Percentiles rank a stretch among this genome's conserved stretches.
phyloP scores from a whole-genome alignment of 495 filamentous ascomycete genomes.

The Penicillium fimorum region DNA sequence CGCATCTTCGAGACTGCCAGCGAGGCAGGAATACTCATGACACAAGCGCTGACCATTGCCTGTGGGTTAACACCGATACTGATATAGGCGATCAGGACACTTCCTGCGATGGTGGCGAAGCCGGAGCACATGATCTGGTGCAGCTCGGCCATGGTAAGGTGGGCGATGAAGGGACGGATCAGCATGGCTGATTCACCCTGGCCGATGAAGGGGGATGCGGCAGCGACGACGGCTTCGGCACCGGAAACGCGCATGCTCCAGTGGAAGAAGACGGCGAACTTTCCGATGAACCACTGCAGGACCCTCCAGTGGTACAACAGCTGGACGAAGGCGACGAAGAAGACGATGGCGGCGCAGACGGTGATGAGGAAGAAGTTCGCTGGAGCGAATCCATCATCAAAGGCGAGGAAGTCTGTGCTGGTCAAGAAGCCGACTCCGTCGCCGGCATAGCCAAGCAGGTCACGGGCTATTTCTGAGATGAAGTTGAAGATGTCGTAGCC shows the following conservation, averaged over 20 bases:
- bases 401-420: slow-evolving; percentile 31
- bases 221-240: slow-evolving; percentile 86
- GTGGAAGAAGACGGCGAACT: slow-evolving; percentile 89
- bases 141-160: slow-evolving; percentile 79
- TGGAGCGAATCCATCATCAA: slow-evolving; percentile 21
- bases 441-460: slow-evolving; percentile 67
- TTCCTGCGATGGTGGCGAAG: slow-evolving; percentile 67
- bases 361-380: slow-evolving; percentile 64
- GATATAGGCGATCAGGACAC: slow-evolving; percentile 78
- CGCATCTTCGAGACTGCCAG: slow-evolving; percentile 84
- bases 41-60: slow-evolving; percentile 80
- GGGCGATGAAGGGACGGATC: slow-evolving; percentile 78
- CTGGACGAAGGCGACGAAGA: slow-evolving; percentile 87
- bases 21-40: slow-evolving; percentile 91
- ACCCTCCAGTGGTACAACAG: slow-evolving; percentile 73
- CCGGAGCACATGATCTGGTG: slow-evolving; percentile 88
- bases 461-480: slow-evolving; percentile 66
- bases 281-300: slow-evolving; percentile 83
- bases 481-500: slow-evolving; percentile 88
- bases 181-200: slow-evolving; percentile 93
- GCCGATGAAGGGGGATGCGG: slow-evolving; percentile 92
- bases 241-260: slow-evolving; percentile 88
- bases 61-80: slow-evolving; percentile 75
- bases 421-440: slow-evolving; percentile 74
- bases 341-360: slow-evolving; percentile 82